Evolutionary conservation across 805 yeast genomes (phyloP), one percentile per base, ranked within the genome.

Genomic region (Suhomyces canberraensis): DNA sequence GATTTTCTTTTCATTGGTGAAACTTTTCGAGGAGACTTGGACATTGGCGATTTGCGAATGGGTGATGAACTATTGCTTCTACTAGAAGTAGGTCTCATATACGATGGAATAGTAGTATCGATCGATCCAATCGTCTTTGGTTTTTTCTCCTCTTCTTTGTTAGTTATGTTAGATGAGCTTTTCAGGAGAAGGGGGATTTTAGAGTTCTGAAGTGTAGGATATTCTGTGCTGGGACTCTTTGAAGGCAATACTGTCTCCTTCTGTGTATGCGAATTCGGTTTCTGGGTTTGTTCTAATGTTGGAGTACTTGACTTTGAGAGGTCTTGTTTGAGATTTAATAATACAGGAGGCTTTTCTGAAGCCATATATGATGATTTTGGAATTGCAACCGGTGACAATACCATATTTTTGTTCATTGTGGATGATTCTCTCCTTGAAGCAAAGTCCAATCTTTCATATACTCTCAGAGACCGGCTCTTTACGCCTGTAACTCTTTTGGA

Each of bases 381-480:
- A 3, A 42, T 36, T 11, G 39, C 37, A 9, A 42, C 37, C 8
- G 46, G 46, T n/a, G 46, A 42, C n/a, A 42, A 29, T n/a, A 30
- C 35, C 16, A 42, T 18, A 26, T 36, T 40, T 16, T 26, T 31
- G 14, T 31, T 28, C 31, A 31, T 20, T 11, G 22, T 21, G 6
- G 40, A 21, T 25, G 18, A 30, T 16, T 40, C 44, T n/a, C 31
- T 15, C 30, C 44, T 37, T 13, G 46, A 35, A n/a, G 42, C 46
- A 8, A 40, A 30, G 29, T 45, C 48, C 9, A 41, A 28, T 19
- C 38, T 39, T 17, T 48, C 48, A 31, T 42, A 47, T 13, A 46
- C 45, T 26, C 52, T 37, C 54, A 50, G 52, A 8, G 52, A 41
- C n/a, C 47, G 21, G 20, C 40, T 45, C 18, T 29, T 27, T 4